Percentiles rank a stretch among this genome's conserved stretches.
These are phyloP conservation scores for Chaetomidium leptoderma DNA, from an alignment of 495 filamentous ascomycete species.

Conservation along the genomic window DNA sequence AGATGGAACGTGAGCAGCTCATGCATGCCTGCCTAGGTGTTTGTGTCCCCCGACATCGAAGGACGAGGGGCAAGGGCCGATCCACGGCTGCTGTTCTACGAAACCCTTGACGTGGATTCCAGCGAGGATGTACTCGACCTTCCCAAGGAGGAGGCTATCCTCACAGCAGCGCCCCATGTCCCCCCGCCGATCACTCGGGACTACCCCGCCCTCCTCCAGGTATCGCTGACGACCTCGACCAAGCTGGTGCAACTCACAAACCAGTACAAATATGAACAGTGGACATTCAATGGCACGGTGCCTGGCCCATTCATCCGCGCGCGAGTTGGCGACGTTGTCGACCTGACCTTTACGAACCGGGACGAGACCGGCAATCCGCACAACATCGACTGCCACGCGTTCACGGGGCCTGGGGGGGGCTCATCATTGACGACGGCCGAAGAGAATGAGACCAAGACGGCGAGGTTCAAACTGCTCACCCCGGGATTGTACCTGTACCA, in stretches of 20 bases:
- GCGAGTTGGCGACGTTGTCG: conserved; percentile 10
- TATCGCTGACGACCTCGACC: conserved; percentile 1
- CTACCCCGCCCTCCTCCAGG: conserved; percentile 9
- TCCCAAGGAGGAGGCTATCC: conserved; percentile 5
- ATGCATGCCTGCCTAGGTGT: not conserved
- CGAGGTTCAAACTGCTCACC: conserved; percentile 8
- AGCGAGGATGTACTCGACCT: not conserved
- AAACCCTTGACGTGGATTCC: not conserved
- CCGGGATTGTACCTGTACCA: conserved; percentile 13
- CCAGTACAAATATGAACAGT: conserved; percentile 16
- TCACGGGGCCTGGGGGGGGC: conserved; percentile 15
- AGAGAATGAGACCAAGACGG: conserved; percentile 10
- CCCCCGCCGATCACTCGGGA: conserved; percentile 8
- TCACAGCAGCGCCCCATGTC: conserved; percentile 7
- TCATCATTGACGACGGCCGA: conserved; percentile 3
- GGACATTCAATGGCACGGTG: conserved; percentile 15
- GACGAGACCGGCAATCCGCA: conserved; percentile 14
- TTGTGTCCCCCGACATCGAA: not conserved
- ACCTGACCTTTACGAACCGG: conserved; percentile 6
- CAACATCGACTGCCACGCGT: conserved; percentile 18
- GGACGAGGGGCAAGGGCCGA: not conserved
- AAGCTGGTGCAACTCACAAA: conserved; percentile 2
- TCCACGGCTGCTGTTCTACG: conserved; percentile 3
- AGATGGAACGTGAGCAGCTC: not conserved
- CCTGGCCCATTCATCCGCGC: conserved; percentile 16